Evolutionary conservation across 139 green algal genomes (phyloP).

Genomic region (Edaphochlamys debaryana): DNA sequence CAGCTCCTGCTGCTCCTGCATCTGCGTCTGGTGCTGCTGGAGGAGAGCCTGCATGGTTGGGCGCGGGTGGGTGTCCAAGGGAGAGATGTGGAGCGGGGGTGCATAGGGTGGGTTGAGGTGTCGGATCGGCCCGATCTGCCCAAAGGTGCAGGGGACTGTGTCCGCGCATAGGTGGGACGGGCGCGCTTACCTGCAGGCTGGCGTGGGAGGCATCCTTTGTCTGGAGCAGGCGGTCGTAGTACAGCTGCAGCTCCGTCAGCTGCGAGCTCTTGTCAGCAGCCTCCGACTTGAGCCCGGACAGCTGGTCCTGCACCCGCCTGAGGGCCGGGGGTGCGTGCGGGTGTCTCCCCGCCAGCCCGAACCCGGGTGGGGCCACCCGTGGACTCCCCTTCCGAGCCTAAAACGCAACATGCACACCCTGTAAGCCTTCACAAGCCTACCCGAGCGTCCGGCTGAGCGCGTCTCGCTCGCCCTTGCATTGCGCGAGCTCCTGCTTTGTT

Average conservation of each 20-base stretch:
- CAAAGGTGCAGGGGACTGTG: too few relatives aligned
- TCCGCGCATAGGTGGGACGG: too few relatives aligned
- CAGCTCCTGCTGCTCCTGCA: slow-evolving; percentile 13
- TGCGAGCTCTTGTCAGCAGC: neutral
- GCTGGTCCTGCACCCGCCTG: slow-evolving; percentile 37
- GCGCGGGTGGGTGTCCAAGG: too few relatives aligned
- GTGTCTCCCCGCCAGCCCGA: too few relatives aligned
- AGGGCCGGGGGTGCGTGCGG: neutral
- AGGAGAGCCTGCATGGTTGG: too few relatives aligned
- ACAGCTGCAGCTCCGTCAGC: slow-evolving; percentile 33
- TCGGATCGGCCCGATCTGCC: too few relatives aligned
- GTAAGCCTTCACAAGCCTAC: neutral
- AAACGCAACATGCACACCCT: neutral
- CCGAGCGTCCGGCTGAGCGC: neutral
- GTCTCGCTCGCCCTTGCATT: neutral
- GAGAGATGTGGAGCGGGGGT: too few relatives aligned
- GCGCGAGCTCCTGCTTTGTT: neutral
- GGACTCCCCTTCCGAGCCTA: neutral
- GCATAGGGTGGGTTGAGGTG: too few relatives aligned
- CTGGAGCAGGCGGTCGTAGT: slow-evolving; percentile 47
- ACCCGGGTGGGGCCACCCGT: neutral
- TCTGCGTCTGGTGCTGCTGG: neutral
- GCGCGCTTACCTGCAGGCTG: slow-evolving; percentile 43
- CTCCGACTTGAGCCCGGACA: slow-evolving; percentile 1
- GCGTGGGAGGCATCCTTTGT: slow-evolving; percentile 48